Conservation (phyloP, 129 eudicot genomes). For the Chrysanthemum makinoi region DNA sequence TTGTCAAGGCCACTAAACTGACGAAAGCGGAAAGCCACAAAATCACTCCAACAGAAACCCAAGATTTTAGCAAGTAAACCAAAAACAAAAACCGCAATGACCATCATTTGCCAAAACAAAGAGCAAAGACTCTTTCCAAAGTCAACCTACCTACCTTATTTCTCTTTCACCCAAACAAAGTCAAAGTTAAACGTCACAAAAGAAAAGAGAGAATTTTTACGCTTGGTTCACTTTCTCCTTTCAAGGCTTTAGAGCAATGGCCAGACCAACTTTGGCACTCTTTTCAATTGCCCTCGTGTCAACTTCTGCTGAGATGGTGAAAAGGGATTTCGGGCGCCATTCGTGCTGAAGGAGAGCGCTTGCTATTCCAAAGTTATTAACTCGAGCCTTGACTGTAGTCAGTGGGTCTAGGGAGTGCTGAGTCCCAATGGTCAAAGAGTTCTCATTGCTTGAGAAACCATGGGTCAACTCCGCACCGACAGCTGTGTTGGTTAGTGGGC, state of each 20-base stretch:
- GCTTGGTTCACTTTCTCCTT: neutral
- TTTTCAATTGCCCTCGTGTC: conserved; percentile 80
- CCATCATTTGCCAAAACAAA: neutral
- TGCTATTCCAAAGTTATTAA: conserved; percentile 62
- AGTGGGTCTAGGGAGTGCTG: conserved; percentile 59
- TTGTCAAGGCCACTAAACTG: neutral
- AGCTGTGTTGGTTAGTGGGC: conserved; percentile 65
- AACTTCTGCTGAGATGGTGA: conserved; percentile 90
- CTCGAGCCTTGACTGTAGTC: conserved; percentile 64
- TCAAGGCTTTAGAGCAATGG: conserved; percentile 79
- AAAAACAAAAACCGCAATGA: neutral
- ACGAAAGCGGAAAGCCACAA: neutral
- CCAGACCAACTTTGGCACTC: conserved; percentile 84
- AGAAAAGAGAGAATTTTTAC: neutral
- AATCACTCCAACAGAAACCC: neutral
- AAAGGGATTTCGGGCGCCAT: conserved; percentile 71
- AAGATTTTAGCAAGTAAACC: conserved; percentile 11
- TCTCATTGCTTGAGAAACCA: conserved; percentile 70
- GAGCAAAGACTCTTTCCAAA: neutral
- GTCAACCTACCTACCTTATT: conserved; percentile 33
- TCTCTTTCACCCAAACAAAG: conserved; percentile 27
- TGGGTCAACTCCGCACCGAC: conserved; percentile 82
- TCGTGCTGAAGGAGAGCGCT: conserved; percentile 78
- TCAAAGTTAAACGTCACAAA: neutral
- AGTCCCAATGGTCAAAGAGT: conserved; percentile 65